phyloP scores from a whole-genome alignment of 2,329 filamentous ascomycete species.

The Exophiala sideris region DNA sequence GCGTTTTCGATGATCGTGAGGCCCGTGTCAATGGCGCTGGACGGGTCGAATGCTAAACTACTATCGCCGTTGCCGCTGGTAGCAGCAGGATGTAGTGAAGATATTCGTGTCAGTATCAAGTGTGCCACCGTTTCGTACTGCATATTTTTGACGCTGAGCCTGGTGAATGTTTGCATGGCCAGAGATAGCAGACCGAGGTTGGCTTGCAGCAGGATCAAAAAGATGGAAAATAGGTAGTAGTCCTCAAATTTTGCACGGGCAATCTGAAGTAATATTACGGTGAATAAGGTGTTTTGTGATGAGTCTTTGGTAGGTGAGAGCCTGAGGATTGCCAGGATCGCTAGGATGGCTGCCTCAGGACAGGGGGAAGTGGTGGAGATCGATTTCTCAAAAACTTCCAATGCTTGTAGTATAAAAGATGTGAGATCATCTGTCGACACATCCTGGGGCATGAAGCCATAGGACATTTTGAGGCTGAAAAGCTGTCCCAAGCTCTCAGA shows the following conservation, averaged over 20 bases:
- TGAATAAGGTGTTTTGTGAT: slow-evolving; percentile 8
- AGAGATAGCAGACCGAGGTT: slow-evolving; percentile 44
- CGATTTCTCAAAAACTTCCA: slow-evolving; percentile 14
- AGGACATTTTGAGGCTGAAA: slow-evolving; percentile 22
- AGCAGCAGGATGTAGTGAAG: slow-evolving; percentile 45
- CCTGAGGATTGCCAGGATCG: slow-evolving; percentile 21
- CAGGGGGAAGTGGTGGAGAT: slow-evolving; percentile 7
- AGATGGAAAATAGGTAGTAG: slow-evolving; percentile 45
- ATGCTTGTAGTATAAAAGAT: slow-evolving; percentile 12
- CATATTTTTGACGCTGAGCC: slow-evolving; percentile 47
- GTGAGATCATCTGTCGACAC: slow-evolving; percentile 6
- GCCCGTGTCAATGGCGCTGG: slow-evolving; percentile 39
- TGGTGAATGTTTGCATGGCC: slow-evolving; percentile 44
- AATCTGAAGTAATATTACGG: slow-evolving; percentile 20
- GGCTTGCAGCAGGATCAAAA: slow-evolving; percentile 44
- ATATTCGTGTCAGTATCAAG: slow-evolving; percentile 46
- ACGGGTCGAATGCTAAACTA: slow-evolving; percentile 34
- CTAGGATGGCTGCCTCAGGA: slow-evolving; percentile 23
- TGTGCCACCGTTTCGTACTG: slow-evolving; percentile 49
- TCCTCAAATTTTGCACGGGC: slow-evolving; percentile 39
- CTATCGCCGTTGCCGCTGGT: slow-evolving; percentile 36
- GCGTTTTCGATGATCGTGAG: slow-evolving; percentile 42
- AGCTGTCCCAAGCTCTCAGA: slow-evolving; percentile 13
- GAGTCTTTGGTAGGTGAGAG: slow-evolving; percentile 1
- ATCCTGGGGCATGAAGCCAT: slow-evolving; percentile 8